A percentile compares a stretch with the other conserved stretches of the same genome.
phyloP scores from a whole-genome alignment of 2,329 filamentous ascomycete species.

The Acephala macrosclerotiorum region DNA sequence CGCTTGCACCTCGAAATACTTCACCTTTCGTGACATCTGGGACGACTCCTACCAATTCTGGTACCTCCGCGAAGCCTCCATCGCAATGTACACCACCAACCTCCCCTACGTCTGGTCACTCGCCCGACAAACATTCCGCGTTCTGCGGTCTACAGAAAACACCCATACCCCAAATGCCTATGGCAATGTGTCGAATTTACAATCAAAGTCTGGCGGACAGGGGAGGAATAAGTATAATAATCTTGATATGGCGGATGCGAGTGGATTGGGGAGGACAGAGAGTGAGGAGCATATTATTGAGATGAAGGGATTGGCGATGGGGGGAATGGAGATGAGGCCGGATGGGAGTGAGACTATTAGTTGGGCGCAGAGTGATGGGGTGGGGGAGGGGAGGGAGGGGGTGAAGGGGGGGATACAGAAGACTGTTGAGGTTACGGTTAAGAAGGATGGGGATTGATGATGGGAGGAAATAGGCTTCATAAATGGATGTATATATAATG shows the following conservation, averaged over 20 bases:
- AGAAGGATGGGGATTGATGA: neutral
- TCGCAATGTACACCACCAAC: constrained; percentile 58
- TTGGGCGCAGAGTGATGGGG: constrained; percentile 16
- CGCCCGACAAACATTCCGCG: constrained; percentile 6
- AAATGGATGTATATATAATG: no score
- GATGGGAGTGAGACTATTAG: constrained; percentile 16
- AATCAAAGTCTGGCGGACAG: constrained; percentile 1
- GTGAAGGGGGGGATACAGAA: constrained; percentile 1
- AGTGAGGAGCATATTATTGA: constrained; percentile 18
- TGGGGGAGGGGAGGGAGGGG: neutral
- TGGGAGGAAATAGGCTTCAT: neutral
- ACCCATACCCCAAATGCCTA: no score
- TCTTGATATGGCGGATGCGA: neutral
- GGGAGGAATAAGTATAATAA: neutral
- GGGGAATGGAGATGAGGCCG: neutral
- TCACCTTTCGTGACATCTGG: constrained; percentile 16
- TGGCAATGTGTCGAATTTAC: neutral
- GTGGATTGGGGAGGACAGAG: constrained; percentile 3
- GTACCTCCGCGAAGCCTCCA: constrained; percentile 58
- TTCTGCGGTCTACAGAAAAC: constrained; percentile 1
- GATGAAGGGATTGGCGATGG: constrained; percentile 10
- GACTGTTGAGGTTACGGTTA: neutral
- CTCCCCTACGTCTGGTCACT: constrained; percentile 54
- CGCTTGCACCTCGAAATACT: constrained; percentile 18
- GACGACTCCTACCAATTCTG: constrained; percentile 45